Evolutionary conservation across 495 filamentous ascomycete genomes (phyloP).

Genomic region (Daldinia loculata): DNA sequence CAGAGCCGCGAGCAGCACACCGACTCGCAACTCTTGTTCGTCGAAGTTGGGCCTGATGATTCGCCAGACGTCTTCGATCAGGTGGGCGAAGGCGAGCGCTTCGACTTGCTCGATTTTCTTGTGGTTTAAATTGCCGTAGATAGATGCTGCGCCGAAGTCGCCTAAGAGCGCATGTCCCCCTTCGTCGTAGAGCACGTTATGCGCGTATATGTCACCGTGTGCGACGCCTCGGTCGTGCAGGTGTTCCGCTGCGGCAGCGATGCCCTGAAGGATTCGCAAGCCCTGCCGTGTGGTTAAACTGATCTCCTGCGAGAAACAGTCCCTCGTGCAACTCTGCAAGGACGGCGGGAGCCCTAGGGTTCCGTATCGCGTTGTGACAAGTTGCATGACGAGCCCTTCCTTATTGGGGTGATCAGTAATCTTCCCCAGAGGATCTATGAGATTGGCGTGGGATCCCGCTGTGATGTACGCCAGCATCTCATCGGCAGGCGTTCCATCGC

Average conservation of each 20-base stretch:
- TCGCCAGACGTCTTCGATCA: constrained; percentile 53
- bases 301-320: constrained; percentile 48
- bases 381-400: constrained; percentile 53
- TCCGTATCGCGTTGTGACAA: constrained; percentile 43
- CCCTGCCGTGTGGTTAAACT: constrained; percentile 42
- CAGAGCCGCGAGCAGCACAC: constrained; percentile 34
- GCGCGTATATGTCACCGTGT: constrained; percentile 56
- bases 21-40: constrained; percentile 35
- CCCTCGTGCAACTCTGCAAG: constrained; percentile 48
- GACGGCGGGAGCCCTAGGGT: constrained; percentile 45
- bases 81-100: constrained; percentile 56
- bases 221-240: constrained; percentile 53
- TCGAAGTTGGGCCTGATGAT: constrained; percentile 36
- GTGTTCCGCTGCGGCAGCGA: constrained; percentile 52
- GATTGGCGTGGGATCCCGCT: constrained; percentile 55
- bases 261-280: constrained; percentile 48
- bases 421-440: constrained; percentile 54
- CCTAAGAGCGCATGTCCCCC: constrained; percentile 54
- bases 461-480: constrained; percentile 55
- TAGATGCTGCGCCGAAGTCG: constrained; percentile 56
- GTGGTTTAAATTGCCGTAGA: constrained; percentile 43
- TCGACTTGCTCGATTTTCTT: constrained; percentile 50
- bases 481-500: constrained; percentile 54
- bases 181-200: constrained; percentile 54
- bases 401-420: constrained; percentile 54